These are phyloP conservation scores for Pezicula carpinea DNA, from an alignment of 2,329 filamentous ascomycete species.

Conservation along the genomic window DNA sequence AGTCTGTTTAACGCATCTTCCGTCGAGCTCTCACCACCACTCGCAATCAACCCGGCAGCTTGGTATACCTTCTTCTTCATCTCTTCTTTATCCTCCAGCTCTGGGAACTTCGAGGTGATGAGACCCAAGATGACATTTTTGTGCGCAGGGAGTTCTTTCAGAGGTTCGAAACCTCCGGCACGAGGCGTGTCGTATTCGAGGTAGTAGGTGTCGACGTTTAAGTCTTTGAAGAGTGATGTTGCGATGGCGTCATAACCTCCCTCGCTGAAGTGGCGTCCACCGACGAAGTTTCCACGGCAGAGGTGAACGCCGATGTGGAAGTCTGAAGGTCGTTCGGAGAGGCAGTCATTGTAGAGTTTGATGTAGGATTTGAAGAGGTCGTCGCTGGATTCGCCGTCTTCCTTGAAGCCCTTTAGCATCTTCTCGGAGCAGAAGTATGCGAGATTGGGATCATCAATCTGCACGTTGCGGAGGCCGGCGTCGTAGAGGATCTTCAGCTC, in stretches of 20 bases:
- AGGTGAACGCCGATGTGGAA: conserved; percentile 75
- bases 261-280: conserved; percentile 61
- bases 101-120: conserved; percentile 57
- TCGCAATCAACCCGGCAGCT: conserved; percentile 64
- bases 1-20: conserved; percentile 67
- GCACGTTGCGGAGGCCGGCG: conserved; percentile 46
- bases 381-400: conserved; percentile 64
- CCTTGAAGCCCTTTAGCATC: conserved; percentile 66
- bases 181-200: conserved; percentile 65
- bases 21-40: conserved; percentile 58
- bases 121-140: conserved; percentile 62
- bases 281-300: conserved; percentile 65
- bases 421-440: conserved; percentile 70
- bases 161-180: conserved; percentile 61
- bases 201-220: conserved; percentile 64
- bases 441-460: conserved; percentile 54
- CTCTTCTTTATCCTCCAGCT: conserved; percentile 59
- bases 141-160: conserved; percentile 53
- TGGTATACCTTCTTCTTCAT: conserved; percentile 53
- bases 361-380: conserved; percentile 73
- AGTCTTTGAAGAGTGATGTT: conserved; percentile 57
- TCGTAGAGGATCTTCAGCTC: conserved; percentile 49
- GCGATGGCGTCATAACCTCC: conserved; percentile 65
- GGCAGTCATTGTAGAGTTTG: conserved; percentile 68
- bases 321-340: conserved; percentile 58